Evolutionary conservation across 441 rosid genomes (phyloP), one percentile per base, ranked within the genome.

Genomic region (Raphanus hybrid): DNA sequence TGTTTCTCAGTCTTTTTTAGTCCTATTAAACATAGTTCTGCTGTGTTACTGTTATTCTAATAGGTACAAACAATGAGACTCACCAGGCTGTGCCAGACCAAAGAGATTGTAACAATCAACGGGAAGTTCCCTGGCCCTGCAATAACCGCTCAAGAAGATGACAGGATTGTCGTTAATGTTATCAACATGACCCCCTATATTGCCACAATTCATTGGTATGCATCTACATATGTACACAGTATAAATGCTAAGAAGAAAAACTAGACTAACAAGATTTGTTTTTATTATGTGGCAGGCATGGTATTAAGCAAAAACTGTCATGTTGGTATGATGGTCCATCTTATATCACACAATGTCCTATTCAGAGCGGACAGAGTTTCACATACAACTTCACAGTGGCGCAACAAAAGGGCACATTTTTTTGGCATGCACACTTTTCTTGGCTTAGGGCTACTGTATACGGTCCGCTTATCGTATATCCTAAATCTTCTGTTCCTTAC

Each of bases 311-410:
- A 79, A 87, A 79, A 79, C 80, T 86, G 52, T 90, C 98, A 8
- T 89, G 97, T 82, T 91, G 97, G 98, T 89, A 83, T 48, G 98
- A 91, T 70, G 97, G 98, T 67, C 96, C 98, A 6, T 84, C 97
- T 8, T 91, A 91, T 77, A 84, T 93, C 52, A 93, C 97, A 16
- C 98, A 93, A 67, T 93, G 97, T 73, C 97, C 97, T 1, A 90
- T 91, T 60, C 91, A 86, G 79, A 74, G 91, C 0, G 96, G 98
- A 8, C 88, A 90, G 64, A 84, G 82, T 75, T 91, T 90, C 84
- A 89, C 93, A 1, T 87, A 91, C 27, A 86, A 88, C 80, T 93
- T 93, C 83, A 89, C 88, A 3, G 48, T 93, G 83, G 83, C 82
- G 74, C 78, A 82, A 63, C 98, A 93, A 75, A 89, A 82, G 80